Conservation (phyloP, 192 early-diverging fungal genomes). For the Neocallimastix lanati region DNA sequence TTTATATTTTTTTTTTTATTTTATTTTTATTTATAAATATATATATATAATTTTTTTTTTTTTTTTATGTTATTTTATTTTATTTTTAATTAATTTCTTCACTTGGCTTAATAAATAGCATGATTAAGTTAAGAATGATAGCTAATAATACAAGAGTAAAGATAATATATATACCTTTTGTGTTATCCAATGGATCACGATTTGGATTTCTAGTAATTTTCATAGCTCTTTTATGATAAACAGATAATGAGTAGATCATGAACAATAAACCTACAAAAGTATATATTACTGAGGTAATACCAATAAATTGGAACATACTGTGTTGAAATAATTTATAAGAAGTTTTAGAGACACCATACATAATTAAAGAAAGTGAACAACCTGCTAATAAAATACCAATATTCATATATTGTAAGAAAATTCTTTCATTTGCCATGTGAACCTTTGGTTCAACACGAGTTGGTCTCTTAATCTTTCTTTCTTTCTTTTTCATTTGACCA, state of each 20-base stretch:
- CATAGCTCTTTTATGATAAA: slow-evolving; percentile 47
- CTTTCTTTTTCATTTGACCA: neutral
- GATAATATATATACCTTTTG: neutral
- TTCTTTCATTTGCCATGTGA: neutral
- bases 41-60: no score
- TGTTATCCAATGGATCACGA: neutral
- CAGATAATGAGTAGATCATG: slow-evolving; percentile 48
- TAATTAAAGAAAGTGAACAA: neutral
- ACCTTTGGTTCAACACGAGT: neutral
- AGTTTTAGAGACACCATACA: neutral
- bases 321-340: neutral
- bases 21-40: no score
- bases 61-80: no score
- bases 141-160: neutral
- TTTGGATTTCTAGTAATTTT: slow-evolving; percentile 19
- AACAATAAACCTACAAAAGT: slow-evolving; percentile 46
- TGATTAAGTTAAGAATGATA: neutral
- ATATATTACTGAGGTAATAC: slow-evolving; percentile 50
- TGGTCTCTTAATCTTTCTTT: neutral
- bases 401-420: neutral
- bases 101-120: neutral
- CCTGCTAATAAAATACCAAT: neutral
- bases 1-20: no score
- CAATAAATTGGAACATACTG: neutral
- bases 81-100: neutral